A percentile compares a stretch with the other conserved stretches of the same genome.
These are phyloP conservation scores for Colletotrichum musicola DNA, from an alignment of 2,329 filamentous ascomycete genomes.

Conservation along the genomic window DNA sequence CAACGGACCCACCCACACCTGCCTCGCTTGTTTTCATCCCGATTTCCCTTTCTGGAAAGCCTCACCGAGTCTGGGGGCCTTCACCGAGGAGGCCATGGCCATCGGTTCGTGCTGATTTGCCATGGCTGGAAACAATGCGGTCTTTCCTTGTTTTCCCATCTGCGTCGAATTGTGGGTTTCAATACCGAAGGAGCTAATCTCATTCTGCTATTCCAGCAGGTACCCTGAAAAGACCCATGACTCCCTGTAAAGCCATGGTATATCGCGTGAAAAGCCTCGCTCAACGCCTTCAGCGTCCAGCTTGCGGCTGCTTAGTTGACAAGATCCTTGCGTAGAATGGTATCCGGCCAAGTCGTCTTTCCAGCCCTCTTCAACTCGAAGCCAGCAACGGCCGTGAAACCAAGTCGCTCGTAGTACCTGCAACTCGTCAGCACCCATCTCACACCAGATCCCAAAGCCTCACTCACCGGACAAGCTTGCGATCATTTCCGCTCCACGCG, in stretches of 20 bases:
- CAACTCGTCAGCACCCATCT: not conserved
- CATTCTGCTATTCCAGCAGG: no score
- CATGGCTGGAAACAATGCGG: not conserved
- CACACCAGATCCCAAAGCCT: fast-evolving
- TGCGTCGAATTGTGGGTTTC: not conserved
- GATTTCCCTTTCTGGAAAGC: not conserved
- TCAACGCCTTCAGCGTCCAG: not conserved
- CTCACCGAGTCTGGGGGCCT: conserved; percentile 5
- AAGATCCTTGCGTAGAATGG: not conserved
- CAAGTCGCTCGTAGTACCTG: conserved; percentile 15
- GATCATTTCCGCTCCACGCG: conserved; percentile 44
- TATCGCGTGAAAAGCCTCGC: no score
- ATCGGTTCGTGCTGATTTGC: not conserved
- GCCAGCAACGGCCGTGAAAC: not conserved
- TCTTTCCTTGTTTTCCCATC: not conserved
- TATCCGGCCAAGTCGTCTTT: not conserved
- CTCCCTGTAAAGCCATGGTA: no score
- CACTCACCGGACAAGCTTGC: conserved; percentile 40
- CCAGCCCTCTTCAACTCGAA: not conserved
- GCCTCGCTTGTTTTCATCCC: conserved; percentile 8
- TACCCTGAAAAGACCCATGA: no score
- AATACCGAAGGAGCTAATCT: no score
- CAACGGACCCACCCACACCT: conserved; percentile 11
- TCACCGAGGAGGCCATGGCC: conserved; percentile 13
- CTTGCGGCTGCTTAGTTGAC: not conserved